These are phyloP conservation scores for Spinacia oleracea DNA, from an alignment of 179 eudicot species.

Conservation along the genomic window DNA sequence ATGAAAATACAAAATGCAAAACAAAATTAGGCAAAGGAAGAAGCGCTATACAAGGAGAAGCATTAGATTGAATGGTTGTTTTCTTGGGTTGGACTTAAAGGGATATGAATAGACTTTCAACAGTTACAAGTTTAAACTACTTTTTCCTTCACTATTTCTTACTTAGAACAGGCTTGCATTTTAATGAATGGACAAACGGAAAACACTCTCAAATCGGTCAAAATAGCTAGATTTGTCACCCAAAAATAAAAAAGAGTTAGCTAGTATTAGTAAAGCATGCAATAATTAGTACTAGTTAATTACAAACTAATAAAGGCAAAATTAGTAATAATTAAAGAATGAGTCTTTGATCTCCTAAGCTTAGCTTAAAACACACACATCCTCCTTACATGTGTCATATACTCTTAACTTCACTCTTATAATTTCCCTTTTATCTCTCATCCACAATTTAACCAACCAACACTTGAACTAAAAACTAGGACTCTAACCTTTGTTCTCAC, in stretches of 20 bases:
- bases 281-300: neutral
- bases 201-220: conserved; percentile 32
- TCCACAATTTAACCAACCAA: conserved; percentile 40
- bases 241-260: neutral
- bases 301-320: neutral
- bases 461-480: conserved; percentile 73
- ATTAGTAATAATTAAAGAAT: conserved; percentile 14
- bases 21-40: neutral
- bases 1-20: neutral
- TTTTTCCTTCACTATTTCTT: neutral
- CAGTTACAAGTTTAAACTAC: conserved; percentile 10
- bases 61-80: conserved; percentile 16
- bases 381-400: conserved; percentile 38
- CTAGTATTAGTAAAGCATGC: conserved; percentile 13
- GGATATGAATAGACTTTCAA: conserved; percentile 11
- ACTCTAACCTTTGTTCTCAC: conserved; percentile 35
- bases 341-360: conserved; percentile 25
- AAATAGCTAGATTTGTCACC: neutral
- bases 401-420: conserved; percentile 41
- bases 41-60: neutral
- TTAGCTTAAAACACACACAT: conserved; percentile 14
- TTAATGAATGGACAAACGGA: conserved; percentile 35
- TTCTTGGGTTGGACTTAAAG: conserved; percentile 10
- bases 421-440: conserved; percentile 43
- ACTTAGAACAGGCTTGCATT: neutral